Evolutionary conservation across 306 rosid species (phyloP).

Genomic region (Purshia tridentata): DNA sequence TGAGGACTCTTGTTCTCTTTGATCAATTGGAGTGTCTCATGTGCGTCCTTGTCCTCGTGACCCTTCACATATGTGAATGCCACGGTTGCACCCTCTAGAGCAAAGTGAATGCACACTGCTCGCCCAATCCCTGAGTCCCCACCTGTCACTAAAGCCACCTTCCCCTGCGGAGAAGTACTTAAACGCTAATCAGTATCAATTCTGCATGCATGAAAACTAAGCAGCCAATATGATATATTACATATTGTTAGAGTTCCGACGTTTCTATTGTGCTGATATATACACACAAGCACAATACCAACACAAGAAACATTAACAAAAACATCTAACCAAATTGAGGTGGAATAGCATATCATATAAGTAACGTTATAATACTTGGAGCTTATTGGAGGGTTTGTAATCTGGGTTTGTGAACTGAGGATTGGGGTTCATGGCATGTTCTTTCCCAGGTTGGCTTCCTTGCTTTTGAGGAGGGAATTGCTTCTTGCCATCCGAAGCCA

Average conservation of each 20-base stretch:
- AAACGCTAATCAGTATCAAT: too few species aligned
- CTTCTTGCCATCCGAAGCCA: slow-evolving; percentile 58
- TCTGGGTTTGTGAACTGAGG: slow-evolving; percentile 61
- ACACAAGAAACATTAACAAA: too few species aligned
- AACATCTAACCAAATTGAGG: too few species aligned
- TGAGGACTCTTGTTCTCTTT: slow-evolving; percentile 46
- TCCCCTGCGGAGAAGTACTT: slow-evolving; percentile 47
- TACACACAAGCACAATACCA: too few species aligned
- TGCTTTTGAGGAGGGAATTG: slow-evolving; percentile 67
- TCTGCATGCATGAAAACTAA: too few species aligned
- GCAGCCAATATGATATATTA: too few species aligned
- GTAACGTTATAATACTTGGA: slow-evolving; percentile 42
- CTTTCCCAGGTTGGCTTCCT: slow-evolving; percentile 71
- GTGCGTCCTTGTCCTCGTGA: slow-evolving; percentile 69
- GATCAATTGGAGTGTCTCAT: slow-evolving; percentile 52
- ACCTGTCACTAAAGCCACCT: slow-evolving; percentile 68
- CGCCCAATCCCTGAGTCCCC: slow-evolving; percentile 89
- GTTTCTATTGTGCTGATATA: too few species aligned
- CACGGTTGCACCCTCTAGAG: slow-evolving; percentile 78
- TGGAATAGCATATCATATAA: background rate
- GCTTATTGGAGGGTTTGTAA: slow-evolving; percentile 73
- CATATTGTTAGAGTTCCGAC: too few species aligned
- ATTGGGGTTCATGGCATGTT: slow-evolving; percentile 68
- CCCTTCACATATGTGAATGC: slow-evolving; percentile 72
- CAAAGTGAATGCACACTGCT: slow-evolving; percentile 60